Percentiles rank a stretch among this genome's conserved stretches.
Evolutionary conservation across 164 flowering plant species (phyloP).

Genomic region (Nymphaea thermarum): DNA sequence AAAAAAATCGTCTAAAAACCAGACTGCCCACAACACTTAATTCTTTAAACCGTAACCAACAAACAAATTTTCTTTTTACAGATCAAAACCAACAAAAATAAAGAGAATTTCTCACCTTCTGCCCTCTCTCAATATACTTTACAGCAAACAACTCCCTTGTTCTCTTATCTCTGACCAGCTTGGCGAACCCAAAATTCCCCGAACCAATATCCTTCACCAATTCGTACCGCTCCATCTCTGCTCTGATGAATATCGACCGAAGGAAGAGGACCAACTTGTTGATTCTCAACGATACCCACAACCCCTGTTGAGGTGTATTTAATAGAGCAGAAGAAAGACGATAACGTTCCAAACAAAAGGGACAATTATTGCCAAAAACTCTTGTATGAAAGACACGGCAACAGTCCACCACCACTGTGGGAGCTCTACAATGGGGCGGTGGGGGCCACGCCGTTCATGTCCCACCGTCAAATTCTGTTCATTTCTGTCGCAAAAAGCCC

Average conservation of each 20-base stretch:
- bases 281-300: not conserved
- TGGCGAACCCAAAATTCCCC: conserved; percentile 70
- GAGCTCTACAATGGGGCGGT: not conserved
- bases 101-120: conserved; percentile 13
- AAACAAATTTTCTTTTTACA: not conserved
- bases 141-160: conserved; percentile 51
- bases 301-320: not conserved
- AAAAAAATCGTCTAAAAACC: not conserved
- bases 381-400: no score
- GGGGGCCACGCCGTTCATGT: not conserved
- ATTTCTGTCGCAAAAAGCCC: no score
- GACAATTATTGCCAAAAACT: no score
- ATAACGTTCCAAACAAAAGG: not conserved
- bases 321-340: not conserved
- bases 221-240: conserved; percentile 58
- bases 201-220: conserved; percentile 53
- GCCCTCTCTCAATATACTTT: conserved; percentile 73
- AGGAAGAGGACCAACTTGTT: not conserved
- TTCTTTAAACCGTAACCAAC: no score
- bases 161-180: conserved; percentile 48
- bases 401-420: not conserved
- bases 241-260: not conserved
- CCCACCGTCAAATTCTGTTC: no score
- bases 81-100: not conserved
- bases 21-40: not conserved